Conservation (phyloP, 805 yeast genomes). For the Debaryomyces prosopidis region DNA sequence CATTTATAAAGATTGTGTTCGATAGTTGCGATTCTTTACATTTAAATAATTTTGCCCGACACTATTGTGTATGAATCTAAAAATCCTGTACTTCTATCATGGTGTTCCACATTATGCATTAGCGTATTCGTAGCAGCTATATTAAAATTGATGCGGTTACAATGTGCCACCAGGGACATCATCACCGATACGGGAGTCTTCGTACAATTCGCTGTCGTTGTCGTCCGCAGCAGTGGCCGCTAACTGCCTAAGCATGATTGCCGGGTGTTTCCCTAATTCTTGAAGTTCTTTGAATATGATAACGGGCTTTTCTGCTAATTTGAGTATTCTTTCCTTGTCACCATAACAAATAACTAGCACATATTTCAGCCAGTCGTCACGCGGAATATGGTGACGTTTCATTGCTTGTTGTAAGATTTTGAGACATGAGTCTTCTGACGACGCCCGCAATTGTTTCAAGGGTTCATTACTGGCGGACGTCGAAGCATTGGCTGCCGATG, state of each 20-base stretch:
- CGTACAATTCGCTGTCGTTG: slow-evolving; percentile 30
- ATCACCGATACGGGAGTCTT: slow-evolving; percentile 41
- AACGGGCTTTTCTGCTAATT: slow-evolving; percentile 86
- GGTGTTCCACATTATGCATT: not conserved
- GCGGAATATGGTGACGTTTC: slow-evolving; percentile 76
- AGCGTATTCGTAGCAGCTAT: not conserved
- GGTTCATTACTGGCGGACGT: slow-evolving; percentile 52
- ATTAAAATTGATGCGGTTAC: slow-evolving; percentile 9
- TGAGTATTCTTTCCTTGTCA: slow-evolving; percentile 82
- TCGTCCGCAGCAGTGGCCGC: slow-evolving; percentile 40
- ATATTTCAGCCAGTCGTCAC: slow-evolving; percentile 84
- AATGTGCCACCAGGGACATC: slow-evolving; percentile 48
- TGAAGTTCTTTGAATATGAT: slow-evolving; percentile 78
- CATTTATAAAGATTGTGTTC: no score
- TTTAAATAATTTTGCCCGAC: no score
- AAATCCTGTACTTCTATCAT: not conserved
- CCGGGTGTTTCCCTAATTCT: slow-evolving; percentile 84
- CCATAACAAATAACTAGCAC: slow-evolving; percentile 89
- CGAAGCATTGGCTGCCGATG: slow-evolving; percentile 12
- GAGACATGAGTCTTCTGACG: slow-evolving; percentile 88
- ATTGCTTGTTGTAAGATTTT: slow-evolving; percentile 86
- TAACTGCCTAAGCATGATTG: slow-evolving; percentile 85
- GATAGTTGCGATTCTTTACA: no score
- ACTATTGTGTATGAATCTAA: not conserved
- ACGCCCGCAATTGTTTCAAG: slow-evolving; percentile 77